Evolutionary conservation across 2,329 filamentous ascomycete genomes (phyloP), one percentile per base, ranked within the genome.

Genomic region (Camillea tinctor): DNA sequence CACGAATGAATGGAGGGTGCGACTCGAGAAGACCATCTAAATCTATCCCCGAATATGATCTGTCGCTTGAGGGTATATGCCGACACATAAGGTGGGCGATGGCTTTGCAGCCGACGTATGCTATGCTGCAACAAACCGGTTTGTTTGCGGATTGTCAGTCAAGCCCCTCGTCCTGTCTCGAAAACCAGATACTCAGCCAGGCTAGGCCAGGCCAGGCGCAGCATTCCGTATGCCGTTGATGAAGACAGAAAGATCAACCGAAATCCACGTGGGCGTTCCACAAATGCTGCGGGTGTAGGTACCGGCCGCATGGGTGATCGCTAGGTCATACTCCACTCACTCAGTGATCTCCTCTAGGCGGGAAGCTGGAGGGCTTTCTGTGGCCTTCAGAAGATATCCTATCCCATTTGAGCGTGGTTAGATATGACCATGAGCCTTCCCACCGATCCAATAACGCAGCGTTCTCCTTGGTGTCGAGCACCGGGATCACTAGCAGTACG

Each of bases 381-480:
- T 75, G 78, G 3, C 92, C 92, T 26, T 84, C 80, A 59, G 82
- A 86, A 4, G 84, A 84, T 58, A 97, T 80, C 62, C 92, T 88
- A 62, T 92, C 81, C 82, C 93, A 98, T 61, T 88, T 86, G 66
- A 97, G 74, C 8, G 84, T 88, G 36, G 88, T 86, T 63, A 97
- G 81, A 68, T 89, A 89, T 8, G 90, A 83, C 94, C 94, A 98
- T 23, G 90, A 85, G 3, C 91, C 90, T 65, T 92, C 90, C 92
- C 93, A 98, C 21, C 82, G 80, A 64, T 86, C 83, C 49, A 98
- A 76, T 65, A 84, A 82, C 59, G 81, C 76, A 55, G 91, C 76
- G 66, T 88, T 92, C 53, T 88, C 83, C 49, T 82, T 80, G 50
- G 87, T 83, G 58, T 86, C 84, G 57, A 97, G 78, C 72, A 97